Evolutionary conservation across 768 basidiomycete species (phyloP), one percentile per base, ranked within the genome.

Genomic region (Gymnopilus junonius): DNA sequence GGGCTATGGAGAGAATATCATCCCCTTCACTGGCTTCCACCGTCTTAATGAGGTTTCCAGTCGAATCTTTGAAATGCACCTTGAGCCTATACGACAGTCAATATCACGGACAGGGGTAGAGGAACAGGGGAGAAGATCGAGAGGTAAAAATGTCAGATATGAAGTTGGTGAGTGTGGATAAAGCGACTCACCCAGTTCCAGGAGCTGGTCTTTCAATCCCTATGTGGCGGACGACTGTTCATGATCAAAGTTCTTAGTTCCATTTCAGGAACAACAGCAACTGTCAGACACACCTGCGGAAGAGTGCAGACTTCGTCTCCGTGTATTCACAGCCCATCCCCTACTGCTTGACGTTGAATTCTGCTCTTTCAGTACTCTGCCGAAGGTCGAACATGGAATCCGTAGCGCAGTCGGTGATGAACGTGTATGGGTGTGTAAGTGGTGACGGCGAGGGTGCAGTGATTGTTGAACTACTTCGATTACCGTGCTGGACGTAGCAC

Each of bases 1-100:
- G 95, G 5, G 96, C 95, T 58, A 99, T 81, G 23, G 89, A 88
- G 34, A 99, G 79, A 37, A 99, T 78, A 72, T 97, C 94, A 72
- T 99, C 97, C 11, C 96, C 97, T 70, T 96, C 95, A 73, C 91
- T 95, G 2, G 85, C 97, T 73, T 98, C 93, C 8, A 97, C 87
- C 0, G 91, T 96, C 77, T 91, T 93, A 43, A 97, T 81, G n/a
- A 84, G 80, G 32, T 82, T 82, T 3, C 95, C 97, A 69, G 93
- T 94, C 8, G 93, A 82, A 74, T 97, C 94, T 65, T 91, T 89
- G 82, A 97, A 99, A 71, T 92, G 88, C 12, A 98, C 79, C 70
- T 90, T 95, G 70, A 99, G 88, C 15, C 96, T 98, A 69, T 25
- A 51, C n/a, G 31, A 53, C 15, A 55, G 39, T 15, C 31, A 29